Evolutionary conservation across 345 rosid species (phyloP).

Genomic region (Sisymbrium altissimum): DNA sequence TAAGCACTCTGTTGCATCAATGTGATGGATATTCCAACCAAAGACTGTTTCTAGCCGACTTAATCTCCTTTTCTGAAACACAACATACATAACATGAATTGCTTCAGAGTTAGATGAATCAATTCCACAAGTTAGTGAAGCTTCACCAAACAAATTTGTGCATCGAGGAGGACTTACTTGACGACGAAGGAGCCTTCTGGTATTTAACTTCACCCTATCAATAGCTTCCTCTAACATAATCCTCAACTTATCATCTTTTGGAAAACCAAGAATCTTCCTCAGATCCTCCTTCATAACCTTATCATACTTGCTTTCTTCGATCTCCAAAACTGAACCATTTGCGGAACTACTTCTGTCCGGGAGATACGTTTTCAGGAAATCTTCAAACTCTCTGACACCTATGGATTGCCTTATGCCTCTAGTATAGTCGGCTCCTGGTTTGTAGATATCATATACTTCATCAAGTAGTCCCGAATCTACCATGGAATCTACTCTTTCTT

Average conservation of each 20-base stretch:
- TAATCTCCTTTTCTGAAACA: constrained; percentile 72
- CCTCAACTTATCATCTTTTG: constrained; percentile 40
- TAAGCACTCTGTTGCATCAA: constrained; percentile 71
- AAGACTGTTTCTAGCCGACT: constrained; percentile 55
- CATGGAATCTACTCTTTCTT: constrained; percentile 82
- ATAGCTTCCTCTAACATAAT: constrained; percentile 61
- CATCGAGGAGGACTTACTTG: too few relatives aligned
- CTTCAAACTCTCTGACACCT: constrained; percentile 84
- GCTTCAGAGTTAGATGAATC: not conserved
- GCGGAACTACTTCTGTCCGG: constrained; percentile 13
- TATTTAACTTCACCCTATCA: constrained; percentile 68
- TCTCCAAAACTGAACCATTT: constrained; percentile 15
- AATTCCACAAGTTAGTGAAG: not conserved
- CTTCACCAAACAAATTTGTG: not conserved
- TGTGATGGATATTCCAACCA: constrained; percentile 75
- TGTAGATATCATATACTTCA: constrained; percentile 76
- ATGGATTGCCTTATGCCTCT: constrained; percentile 87
- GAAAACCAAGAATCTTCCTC: constrained; percentile 39
- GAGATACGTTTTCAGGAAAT: constrained; percentile 45
- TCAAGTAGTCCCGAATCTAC: constrained; percentile 67
- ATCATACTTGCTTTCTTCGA: constrained; percentile 29
- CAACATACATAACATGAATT: not conserved
- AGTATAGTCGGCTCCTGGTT: constrained; percentile 60
- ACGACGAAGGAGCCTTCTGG: constrained; percentile 81
- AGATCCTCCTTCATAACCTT: constrained; percentile 39